A percentile compares a stretch with the other conserved stretches of the same genome.
Conservation (phyloP, 164 flowering plant genomes). For the Stephania yunnanensis region DNA sequence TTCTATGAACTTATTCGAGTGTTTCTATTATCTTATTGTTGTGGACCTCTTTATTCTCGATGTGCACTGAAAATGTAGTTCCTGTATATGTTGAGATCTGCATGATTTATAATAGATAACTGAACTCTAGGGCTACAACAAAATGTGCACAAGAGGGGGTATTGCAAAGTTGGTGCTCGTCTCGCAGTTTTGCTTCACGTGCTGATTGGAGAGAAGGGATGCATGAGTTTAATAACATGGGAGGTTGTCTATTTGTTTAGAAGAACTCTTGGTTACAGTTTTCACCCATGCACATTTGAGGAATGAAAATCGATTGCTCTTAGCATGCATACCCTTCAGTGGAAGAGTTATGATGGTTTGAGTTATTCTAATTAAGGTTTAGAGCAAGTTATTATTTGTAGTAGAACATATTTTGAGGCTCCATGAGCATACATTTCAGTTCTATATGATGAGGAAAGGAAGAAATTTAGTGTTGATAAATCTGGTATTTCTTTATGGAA, state of each 20-base stretch:
- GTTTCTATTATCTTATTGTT: not conserved
- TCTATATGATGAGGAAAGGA: too few species aligned
- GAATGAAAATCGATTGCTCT: not conserved
- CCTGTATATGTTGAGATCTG: not conserved
- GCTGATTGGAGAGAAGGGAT: too few species aligned
- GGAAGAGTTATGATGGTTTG: not conserved
- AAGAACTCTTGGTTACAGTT: too few species aligned
- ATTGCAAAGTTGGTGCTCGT: not conserved
- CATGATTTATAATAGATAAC: not conserved
- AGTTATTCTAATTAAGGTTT: too few species aligned
- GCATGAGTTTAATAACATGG: not conserved
- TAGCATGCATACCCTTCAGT: not conserved
- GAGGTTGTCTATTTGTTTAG: not conserved
- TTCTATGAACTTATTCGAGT: not conserved
- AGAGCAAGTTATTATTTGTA: too few species aligned
- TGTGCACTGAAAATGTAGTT: not conserved
- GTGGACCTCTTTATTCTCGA: not conserved
- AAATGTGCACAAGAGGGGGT: not conserved
- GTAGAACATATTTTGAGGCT: too few species aligned
- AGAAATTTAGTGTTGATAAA: too few species aligned
- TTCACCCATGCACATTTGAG: not conserved
- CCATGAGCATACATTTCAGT: too few species aligned
- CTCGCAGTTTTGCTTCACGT: not conserved
- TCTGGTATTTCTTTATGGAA: too few species aligned
- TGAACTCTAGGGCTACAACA: not conserved